Evolutionary conservation across 2,329 filamentous ascomycete species (phyloP).

Genomic region (Ceratocystis albifundus): DNA sequence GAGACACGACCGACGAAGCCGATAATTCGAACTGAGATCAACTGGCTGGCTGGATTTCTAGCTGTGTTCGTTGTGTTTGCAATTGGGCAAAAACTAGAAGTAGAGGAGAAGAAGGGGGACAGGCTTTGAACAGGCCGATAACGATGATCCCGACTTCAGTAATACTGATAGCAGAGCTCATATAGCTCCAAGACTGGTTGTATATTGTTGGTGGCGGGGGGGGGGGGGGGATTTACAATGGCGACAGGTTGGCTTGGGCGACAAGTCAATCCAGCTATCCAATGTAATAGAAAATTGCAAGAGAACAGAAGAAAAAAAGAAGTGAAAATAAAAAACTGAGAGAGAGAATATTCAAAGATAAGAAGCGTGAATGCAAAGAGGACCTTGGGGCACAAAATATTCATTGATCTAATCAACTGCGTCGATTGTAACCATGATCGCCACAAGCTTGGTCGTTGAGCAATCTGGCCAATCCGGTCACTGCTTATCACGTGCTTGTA

Average conservation of each 20-base stretch:
- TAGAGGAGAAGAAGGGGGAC: background rate
- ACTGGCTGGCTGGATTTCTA: background rate
- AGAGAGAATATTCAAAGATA: conserved; percentile 12
- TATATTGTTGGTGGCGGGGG: background rate
- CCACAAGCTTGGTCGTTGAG: conserved; percentile 1
- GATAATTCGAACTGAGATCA: background rate
- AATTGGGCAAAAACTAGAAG: background rate
- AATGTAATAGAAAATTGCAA: background rate
- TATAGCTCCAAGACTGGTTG: background rate
- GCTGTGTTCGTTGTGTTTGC: background rate
- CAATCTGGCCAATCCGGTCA: conserved; percentile 4
- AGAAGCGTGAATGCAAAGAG: conserved; percentile 6
- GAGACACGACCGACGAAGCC: conserved; percentile 9
- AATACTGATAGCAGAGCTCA: background rate
- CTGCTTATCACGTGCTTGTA: background rate
- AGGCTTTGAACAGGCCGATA: background rate
- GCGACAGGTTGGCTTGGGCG: background rate
- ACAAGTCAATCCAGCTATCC: background rate
- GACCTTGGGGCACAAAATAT: background rate
- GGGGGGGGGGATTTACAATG: background rate
- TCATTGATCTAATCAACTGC: background rate
- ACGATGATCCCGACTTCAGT: background rate
- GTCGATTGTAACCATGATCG: conserved; percentile 6
- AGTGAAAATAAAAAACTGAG: background rate
- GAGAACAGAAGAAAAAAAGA: background rate